These are phyloP conservation scores for Hypoxylon lenormandii DNA, from an alignment of 495 filamentous ascomycete species.

Conservation along the genomic window DNA sequence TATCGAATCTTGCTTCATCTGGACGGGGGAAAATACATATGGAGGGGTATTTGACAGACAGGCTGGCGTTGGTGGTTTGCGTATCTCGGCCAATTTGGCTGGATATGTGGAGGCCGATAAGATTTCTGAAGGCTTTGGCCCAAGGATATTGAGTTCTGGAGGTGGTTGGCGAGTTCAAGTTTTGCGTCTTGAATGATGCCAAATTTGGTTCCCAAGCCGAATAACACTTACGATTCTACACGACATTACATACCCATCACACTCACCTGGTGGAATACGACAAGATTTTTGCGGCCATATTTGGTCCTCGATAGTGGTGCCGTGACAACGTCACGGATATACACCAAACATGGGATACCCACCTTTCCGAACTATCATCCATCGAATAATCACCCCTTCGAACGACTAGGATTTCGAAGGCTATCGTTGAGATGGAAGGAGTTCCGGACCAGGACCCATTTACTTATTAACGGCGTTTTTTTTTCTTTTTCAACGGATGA, in stretches of 20 bases:
- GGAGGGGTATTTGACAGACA: conserved; percentile 42
- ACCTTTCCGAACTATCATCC: conserved; percentile 12
- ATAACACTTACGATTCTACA: conserved; percentile 9
- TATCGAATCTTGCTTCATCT: conserved; percentile 51
- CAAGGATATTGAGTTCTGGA: conserved; percentile 17
- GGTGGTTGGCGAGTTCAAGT: conserved; percentile 22
- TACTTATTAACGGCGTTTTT: conserved; percentile 24
- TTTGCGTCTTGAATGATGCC: conserved; percentile 37
- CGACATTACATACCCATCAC: conserved; percentile 9
- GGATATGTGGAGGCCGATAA: conserved; percentile 39
- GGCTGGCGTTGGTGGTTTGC: conserved; percentile 42
- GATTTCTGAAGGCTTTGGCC: conserved; percentile 21
- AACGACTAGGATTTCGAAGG: conserved; percentile 4
- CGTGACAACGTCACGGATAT: not conserved
- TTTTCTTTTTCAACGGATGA: conserved; percentile 18
- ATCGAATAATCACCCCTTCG: conserved; percentile 9
- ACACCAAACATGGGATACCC: conserved; percentile 11
- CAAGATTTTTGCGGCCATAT: conserved; percentile 20
- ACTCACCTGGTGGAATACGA: conserved; percentile 23
- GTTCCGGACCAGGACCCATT: conserved; percentile 18
- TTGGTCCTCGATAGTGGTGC: conserved; percentile 19
- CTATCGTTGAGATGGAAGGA: conserved; percentile 10
- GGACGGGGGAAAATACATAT: conserved; percentile 54
- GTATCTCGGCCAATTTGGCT: conserved; percentile 46
- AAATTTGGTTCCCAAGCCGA: conserved; percentile 20